phyloP scores from a whole-genome alignment of 345 rosid species.

The Murraya koenigii region DNA sequence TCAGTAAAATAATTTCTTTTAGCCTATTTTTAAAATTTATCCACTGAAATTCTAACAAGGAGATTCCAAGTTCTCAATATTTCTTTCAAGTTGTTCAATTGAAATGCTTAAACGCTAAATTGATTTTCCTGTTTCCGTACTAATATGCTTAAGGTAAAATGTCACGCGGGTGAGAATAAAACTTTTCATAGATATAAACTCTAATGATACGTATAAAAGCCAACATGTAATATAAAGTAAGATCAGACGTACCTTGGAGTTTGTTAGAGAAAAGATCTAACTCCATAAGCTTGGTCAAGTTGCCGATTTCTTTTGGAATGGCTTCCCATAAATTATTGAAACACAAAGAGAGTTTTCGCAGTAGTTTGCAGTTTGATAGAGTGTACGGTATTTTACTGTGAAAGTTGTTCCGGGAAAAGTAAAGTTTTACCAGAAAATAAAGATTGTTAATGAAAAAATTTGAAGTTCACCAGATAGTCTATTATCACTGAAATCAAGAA shows the following conservation, averaged over 20 bases:
- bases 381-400: background rate
- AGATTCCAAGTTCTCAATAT: too few species aligned
- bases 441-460: background rate
- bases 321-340: background rate
- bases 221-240: too few species aligned
- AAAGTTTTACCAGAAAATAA: background rate
- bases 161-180: too few species aligned
- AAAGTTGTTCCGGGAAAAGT: background rate
- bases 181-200: too few species aligned
- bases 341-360: background rate
- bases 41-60: too few species aligned
- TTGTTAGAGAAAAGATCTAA: background rate
- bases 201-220: too few species aligned
- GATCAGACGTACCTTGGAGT: background rate
- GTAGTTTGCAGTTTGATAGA: background rate
- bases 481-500: background rate
- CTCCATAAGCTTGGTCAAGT: background rate
- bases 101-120: too few species aligned
- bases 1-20: too few species aligned
- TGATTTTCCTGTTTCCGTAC: too few species aligned
- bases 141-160: too few species aligned
- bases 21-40: too few species aligned
- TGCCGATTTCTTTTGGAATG: slow-evolving; percentile 3
- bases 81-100: too few species aligned
- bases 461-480: background rate